Evolutionary conservation across 805 yeast genomes (phyloP), one percentile per base, ranked within the genome.

Genomic region (Starmerella etchellsii): DNA sequence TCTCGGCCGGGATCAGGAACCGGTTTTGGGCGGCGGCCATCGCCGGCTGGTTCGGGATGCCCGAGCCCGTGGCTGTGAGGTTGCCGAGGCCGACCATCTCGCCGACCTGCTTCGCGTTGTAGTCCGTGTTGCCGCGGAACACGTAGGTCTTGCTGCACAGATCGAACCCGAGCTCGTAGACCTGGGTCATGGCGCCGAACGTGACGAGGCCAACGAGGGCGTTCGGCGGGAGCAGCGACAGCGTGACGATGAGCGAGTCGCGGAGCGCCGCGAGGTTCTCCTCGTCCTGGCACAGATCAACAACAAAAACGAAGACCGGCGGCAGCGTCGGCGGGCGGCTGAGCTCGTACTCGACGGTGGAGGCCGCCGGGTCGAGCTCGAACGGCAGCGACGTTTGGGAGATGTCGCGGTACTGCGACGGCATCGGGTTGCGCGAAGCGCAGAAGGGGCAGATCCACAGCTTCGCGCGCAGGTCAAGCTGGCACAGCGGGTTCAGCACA

Each of bases 371-470:
- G 46, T 72, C 69, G 55, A 85, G 70, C 63, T 87, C 96, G 45
- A 79, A 63, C 22, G 97, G 96, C 56, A 84, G 69, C 55, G 76
- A 75, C 16, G 78, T 85, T 42, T 74, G 77, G 19, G 81, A 69
- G 56, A 83, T 71, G 37, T 77, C 81, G 40, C 78, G 76, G 62
- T 84, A 85, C 54, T 81, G 88, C 20, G 77, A 68, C 5, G 95
- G 95, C 44, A 87, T 68, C 49, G 78, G 81, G 61, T 81, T 83
- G 60, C 94, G 71, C 37, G 74, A 63, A 40, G 68, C 63, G 70
- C 96, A 87, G 52, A 82, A 70, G 3, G 93, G 81, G 66, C 96
- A 88, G 37, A 74, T 67, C 96, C 96, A 87, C 10, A 74, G 58
- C 52, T 75, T 76, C 13, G 84, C 74, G 37, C 79, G 72, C 43